Percentiles rank a stretch among this genome's conserved stretches.
Evolutionary conservation across 305 asterid genomes (phyloP).

Genomic region (Striga hermonthica): DNA sequence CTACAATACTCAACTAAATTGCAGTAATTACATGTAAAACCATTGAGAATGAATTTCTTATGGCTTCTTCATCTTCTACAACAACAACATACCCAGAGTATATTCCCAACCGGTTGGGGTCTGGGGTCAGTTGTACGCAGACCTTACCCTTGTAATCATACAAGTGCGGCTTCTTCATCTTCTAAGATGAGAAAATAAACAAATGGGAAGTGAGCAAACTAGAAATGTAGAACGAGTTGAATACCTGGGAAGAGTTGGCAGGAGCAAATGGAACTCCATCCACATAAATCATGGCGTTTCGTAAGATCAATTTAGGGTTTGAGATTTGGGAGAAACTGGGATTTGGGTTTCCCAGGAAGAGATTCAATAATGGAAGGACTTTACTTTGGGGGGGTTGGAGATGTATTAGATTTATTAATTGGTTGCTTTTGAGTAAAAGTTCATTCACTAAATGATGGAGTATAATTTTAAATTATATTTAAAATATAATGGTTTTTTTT

Average conservation of each 20-base stretch:
- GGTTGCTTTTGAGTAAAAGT: no score
- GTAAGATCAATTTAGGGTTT: neutral
- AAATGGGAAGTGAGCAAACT: neutral
- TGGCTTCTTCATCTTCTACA: conserved; percentile 13
- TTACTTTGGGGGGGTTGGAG: no score
- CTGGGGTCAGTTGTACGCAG: no score
- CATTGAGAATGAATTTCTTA: conserved; percentile 11
- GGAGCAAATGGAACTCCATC: conserved; percentile 48
- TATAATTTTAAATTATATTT: no score
- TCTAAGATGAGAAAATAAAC: conserved; percentile 2
- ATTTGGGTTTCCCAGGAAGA: conserved; percentile 2
- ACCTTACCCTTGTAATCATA: no score
- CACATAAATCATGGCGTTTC: conserved; percentile 55
- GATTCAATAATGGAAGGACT: no score
- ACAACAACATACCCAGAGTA: no score
- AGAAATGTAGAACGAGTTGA: neutral
- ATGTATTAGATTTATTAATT: no score
- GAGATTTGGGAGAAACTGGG: neutral
- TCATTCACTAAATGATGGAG: no score
- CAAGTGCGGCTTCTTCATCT: conserved; percentile 19
- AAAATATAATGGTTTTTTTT: no score
- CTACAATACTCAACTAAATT: neutral
- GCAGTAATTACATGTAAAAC: neutral
- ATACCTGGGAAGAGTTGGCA: conserved; percentile 56
- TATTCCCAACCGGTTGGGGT: no score